Percentiles rank a stretch among this genome's conserved stretches.
phyloP scores from a whole-genome alignment of 108 stramenopile genomes.

The Fistulifera solaris region DNA sequence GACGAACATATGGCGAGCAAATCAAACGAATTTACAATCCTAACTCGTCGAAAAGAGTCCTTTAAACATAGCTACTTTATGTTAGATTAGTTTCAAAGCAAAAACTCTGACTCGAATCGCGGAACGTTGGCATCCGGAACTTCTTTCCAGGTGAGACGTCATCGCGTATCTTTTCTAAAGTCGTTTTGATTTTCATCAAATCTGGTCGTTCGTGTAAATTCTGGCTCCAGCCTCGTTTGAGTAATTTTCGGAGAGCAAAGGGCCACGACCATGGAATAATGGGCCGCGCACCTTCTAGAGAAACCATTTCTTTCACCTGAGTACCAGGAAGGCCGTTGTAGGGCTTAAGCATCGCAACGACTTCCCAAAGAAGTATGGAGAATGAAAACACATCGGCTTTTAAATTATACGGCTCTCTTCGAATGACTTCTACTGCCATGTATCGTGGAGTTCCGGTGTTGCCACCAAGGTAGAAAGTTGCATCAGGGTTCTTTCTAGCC shows the following conservation, averaged over 20 bases:
- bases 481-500: constrained; percentile 25
- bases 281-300: background rate
- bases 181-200: background rate
- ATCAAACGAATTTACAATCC: too few species aligned
- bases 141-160: background rate
- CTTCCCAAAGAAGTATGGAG: constrained; percentile 42
- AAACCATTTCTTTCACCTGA: background rate
- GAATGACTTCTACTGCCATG: constrained; percentile 66
- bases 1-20: too few species aligned
- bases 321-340: constrained; percentile 6
- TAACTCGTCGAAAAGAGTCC: too few species aligned
- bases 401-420: constrained; percentile 45
- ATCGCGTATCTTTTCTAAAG: background rate
- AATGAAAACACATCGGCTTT: constrained; percentile 61
- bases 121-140: too few species aligned
- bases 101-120: too few species aligned
- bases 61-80: too few species aligned
- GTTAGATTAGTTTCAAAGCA: too few species aligned
- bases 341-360: constrained; percentile 42
- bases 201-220: background rate
- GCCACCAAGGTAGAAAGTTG: constrained; percentile 59
- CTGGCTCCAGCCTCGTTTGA: background rate
- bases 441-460: constrained; percentile 78
- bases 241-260: background rate
- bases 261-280: background rate